Base-by-base conservation (phyloP, 371 early-diverging fungal genomes). In the Syncephalastrum monosporum region DNA sequence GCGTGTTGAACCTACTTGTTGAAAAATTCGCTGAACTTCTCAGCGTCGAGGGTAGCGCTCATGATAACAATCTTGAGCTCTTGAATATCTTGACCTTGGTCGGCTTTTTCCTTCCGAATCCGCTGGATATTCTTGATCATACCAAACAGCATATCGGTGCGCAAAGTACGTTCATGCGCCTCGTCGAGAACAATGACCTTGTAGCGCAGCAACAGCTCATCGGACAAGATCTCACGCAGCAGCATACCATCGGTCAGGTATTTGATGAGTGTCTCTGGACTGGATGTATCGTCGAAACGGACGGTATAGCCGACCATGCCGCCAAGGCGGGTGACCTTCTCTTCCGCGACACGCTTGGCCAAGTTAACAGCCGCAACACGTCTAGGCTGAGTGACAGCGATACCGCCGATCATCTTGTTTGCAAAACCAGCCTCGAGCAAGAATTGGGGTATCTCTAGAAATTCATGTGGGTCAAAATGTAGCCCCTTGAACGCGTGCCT, bases 211-310 rank as follows among this genome's bases (percentile, higher is more conserved):
- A 97, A 68, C 42, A 91, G 49, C 13, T 86, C 82, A 63, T 98
- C 97, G 3, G 89, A 82, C 43, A 99, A 77, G 5, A 94, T 78
- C 69, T 99, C 99, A 27, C 97, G 85, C 21, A 99, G 66, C 47
- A 99, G 82, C 87, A 99, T 92, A 67, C 99, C 99, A 69, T 99
- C 99, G 0, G 99, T 99, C 72, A 99, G 76, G 72, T 95, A 97
- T 75, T 95, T 94, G 52, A 99, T 87, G 61, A 85, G 68, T 0
- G 99, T 99, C 15, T 81, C 67, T 12, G 72, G 72, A n/a, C 87
- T 87, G 2, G 95, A 89, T 7, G 81, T 87, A 58, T 96, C 95
- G 48, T 99, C 98, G 68, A 99, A 99, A 64, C 98, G 88, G 25
- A 99, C 94, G 3, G 93, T 91, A 72, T 99, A 97, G 27, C 97